phyloP scores from a whole-genome alignment of 768 basidiomycete genomes.

The Russula sp. region DNA sequence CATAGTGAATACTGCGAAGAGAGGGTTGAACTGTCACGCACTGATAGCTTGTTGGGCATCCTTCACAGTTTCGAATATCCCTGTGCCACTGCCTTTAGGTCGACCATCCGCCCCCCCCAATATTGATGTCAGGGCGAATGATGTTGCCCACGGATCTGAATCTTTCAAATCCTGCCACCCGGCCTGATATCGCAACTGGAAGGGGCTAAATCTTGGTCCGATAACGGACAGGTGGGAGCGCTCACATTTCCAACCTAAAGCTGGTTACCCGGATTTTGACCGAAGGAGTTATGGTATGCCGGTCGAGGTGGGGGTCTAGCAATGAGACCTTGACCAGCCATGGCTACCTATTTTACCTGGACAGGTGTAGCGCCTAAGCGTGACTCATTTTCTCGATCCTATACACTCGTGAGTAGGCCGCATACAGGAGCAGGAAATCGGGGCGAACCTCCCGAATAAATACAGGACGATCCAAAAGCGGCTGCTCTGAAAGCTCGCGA shows the following conservation, averaged over 20 bases:
- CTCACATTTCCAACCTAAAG: slow-evolving; percentile 88
- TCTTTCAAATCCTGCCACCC: slow-evolving; percentile 99
- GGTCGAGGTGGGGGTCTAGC: slow-evolving; percentile 78
- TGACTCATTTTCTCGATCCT: slow-evolving; percentile 97
- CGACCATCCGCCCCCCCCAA: slow-evolving; percentile 86
- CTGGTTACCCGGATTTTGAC: slow-evolving; percentile 75
- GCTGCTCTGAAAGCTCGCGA: slow-evolving; percentile 80
- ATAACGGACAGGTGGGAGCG: neutral
- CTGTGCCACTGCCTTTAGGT: slow-evolving; percentile 94
- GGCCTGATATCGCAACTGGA: slow-evolving; percentile 88
- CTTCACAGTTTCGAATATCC: slow-evolving; percentile 86
- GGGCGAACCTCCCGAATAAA: slow-evolving; percentile 87
- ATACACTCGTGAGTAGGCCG: neutral
- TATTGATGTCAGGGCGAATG: slow-evolving; percentile 91
- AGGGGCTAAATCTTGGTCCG: neutral
- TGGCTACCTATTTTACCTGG: slow-evolving; percentile 92
- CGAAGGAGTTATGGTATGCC: slow-evolving; percentile 68
- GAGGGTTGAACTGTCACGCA: slow-evolving; percentile 33
- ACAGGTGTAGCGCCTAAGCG: no score
- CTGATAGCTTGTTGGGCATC: slow-evolving; percentile 91
- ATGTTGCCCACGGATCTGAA: slow-evolving; percentile 95
- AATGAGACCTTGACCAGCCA: slow-evolving; percentile 71
- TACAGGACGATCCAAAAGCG: slow-evolving; percentile 84
- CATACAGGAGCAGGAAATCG: neutral
- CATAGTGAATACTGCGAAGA: neutral